Evolutionary conservation across 495 filamentous ascomycete genomes (phyloP).

Genomic region (Jackrogersella minutella): DNA sequence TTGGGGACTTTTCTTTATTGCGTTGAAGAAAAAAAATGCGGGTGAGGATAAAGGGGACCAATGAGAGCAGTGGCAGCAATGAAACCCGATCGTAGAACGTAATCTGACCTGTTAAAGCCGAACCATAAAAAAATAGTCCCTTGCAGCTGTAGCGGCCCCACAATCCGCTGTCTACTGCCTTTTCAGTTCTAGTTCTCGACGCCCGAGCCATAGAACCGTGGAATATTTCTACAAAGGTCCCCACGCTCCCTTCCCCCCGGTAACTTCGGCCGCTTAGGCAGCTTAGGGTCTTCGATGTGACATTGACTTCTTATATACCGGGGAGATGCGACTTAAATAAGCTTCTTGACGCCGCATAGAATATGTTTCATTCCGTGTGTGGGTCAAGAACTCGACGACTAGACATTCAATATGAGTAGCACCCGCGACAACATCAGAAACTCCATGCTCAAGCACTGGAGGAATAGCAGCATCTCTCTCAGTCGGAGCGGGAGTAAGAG

Average conservation of each 20-base stretch:
- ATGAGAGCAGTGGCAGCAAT: not conserved
- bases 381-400: not conserved
- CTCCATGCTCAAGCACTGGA: conserved; percentile 33
- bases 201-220: not conserved
- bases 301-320: not conserved
- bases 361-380: conserved; percentile 4
- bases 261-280: not conserved
- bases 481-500: conserved; percentile 25
- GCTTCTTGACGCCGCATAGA: not conserved
- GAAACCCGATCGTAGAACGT: not conserved
- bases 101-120: not conserved
- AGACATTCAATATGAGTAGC: conserved; percentile 24
- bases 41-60: not conserved
- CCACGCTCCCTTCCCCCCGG: conserved; percentile 4
- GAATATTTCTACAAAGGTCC: not conserved
- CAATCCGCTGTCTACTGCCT: conserved; percentile 18
- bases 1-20: not conserved
- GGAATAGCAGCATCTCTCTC: conserved; percentile 26
- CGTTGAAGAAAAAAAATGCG: not conserved
- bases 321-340: too few relatives aligned
- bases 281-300: conserved; percentile 1
- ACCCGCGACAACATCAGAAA: conserved; percentile 15
- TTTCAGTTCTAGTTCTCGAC: conserved; percentile 8
- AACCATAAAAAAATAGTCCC: conserved; percentile 33
- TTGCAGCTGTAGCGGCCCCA: conserved; percentile 30